Percentiles rank a stretch among this genome's conserved stretches.
Conservation (phyloP, 139 green algal genomes). For the Coelastrella sp. region DNA sequence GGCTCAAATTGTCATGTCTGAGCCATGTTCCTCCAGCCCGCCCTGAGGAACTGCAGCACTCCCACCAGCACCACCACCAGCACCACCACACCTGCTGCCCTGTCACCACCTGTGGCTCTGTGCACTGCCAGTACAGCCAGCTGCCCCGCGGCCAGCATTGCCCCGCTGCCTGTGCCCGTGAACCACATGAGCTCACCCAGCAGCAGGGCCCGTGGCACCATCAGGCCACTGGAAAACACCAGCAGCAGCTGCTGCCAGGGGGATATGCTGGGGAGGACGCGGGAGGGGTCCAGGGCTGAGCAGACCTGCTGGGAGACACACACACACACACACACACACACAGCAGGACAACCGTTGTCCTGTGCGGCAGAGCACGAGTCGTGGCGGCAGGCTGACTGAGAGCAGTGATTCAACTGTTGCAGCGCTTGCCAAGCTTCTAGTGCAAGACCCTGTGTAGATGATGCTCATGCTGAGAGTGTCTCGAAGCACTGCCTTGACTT, state of each 20-base stretch:
- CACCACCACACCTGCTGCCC: background rate
- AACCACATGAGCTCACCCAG: conserved; percentile 88
- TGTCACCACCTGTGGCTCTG: background rate
- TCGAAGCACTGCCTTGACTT: too few relatives aligned
- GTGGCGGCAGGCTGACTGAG: background rate
- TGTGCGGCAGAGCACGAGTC: background rate
- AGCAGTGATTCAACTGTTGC: too few relatives aligned
- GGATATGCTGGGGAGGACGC: conserved; percentile 65
- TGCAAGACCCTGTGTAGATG: too few relatives aligned
- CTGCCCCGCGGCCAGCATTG: conserved; percentile 35
- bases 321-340: background rate
- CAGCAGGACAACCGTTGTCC: background rate
- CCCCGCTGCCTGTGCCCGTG: conserved; percentile 56
- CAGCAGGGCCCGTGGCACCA: conserved; percentile 89
- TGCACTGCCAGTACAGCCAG: conserved; percentile 8
- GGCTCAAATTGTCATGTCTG: background rate
- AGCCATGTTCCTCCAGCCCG: background rate
- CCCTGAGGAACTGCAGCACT: background rate
- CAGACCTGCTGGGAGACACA: conserved; percentile 57
- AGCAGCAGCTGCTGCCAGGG: conserved; percentile 80
- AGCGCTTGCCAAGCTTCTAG: too few relatives aligned
- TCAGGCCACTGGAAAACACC: conserved; percentile 85
- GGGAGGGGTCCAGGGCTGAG: conserved; percentile 77
- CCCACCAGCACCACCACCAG: background rate
- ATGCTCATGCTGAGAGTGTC: too few relatives aligned